These are phyloP conservation scores for Penicillium sp. DNA, from an alignment of 2,329 filamentous ascomycete genomes.

Conservation along the genomic window DNA sequence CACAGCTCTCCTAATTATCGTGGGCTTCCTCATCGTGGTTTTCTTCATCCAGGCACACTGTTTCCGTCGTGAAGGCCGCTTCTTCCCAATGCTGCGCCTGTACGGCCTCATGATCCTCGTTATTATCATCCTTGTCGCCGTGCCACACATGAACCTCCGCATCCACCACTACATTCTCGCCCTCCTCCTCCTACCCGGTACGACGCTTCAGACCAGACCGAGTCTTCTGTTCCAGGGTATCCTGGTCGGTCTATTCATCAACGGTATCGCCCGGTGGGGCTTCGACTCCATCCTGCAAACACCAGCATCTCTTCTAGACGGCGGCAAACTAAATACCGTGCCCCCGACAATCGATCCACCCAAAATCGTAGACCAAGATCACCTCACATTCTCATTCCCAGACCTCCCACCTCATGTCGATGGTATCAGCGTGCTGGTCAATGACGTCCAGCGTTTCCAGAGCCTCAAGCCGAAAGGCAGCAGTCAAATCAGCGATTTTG, in stretches of 20 bases:
- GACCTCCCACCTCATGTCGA: conserved; percentile 37
- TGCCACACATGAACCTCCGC: conserved; percentile 56
- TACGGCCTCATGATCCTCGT: conserved; percentile 43
- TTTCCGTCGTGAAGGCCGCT: conserved; percentile 54
- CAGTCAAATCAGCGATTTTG: conserved; percentile 23
- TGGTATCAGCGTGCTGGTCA: conserved; percentile 56
- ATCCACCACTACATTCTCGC: conserved; percentile 61
- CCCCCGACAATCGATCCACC: conserved; percentile 29
- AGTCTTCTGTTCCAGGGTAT: conserved; percentile 58
- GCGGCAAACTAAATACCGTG: conserved; percentile 31
- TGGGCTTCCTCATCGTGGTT: conserved; percentile 48
- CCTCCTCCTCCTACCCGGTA: conserved; percentile 55
- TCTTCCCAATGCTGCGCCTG: conserved; percentile 43
- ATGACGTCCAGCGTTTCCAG: conserved; percentile 57
- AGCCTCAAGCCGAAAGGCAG: conserved; percentile 45
- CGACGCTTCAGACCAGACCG: conserved; percentile 55
- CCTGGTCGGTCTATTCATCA: conserved; percentile 58
- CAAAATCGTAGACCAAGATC: conserved; percentile 21
- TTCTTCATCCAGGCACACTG: conserved; percentile 53
- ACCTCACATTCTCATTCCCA: conserved; percentile 35
- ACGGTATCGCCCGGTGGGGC: conserved; percentile 60
- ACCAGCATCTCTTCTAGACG: conserved; percentile 44
- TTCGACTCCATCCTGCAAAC: conserved; percentile 58
- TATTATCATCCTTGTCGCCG: conserved; percentile 47
- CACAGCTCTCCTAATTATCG: conserved; percentile 51